phyloP scores from a whole-genome alignment of 139 green algal genomes.

The Picochlorum sp. region DNA sequence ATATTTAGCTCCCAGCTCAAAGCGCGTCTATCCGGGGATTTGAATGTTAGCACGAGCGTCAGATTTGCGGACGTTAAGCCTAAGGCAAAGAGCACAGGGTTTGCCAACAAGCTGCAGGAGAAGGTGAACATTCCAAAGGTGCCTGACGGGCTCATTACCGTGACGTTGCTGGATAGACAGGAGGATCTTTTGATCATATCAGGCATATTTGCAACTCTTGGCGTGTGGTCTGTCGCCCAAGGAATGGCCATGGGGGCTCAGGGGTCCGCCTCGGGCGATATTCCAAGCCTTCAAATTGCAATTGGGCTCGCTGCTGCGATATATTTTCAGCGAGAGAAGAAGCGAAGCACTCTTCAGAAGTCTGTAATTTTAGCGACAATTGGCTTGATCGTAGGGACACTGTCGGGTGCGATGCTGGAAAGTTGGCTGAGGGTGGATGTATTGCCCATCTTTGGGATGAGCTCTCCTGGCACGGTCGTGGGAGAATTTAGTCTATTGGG shows the following conservation, averaged over 20 bases:
- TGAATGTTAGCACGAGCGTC: conserved; percentile 2
- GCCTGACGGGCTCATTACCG: too few relatives aligned
- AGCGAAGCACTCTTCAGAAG: conserved; percentile 48
- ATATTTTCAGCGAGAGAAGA: conserved; percentile 71
- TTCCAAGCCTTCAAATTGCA: conserved; percentile 67
- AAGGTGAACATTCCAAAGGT: background rate
- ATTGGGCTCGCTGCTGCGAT: conserved; percentile 54
- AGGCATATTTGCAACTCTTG: conserved; percentile 41
- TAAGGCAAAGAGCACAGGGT: background rate
- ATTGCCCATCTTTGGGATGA: conserved; percentile 64
- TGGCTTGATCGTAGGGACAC: conserved; percentile 49
- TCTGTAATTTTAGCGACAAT: conserved; percentile 38
- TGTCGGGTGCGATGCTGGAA: conserved; percentile 61
- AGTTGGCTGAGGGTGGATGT: conserved; percentile 80
- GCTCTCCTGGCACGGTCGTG: conserved; percentile 60
- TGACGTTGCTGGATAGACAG: too few relatives aligned
- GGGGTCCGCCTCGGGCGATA: conserved; percentile 31
- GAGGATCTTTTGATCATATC: conserved; percentile 11
- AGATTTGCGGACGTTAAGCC: conserved; percentile 2
- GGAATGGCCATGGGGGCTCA: conserved; percentile 33
- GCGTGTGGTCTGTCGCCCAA: conserved; percentile 28
- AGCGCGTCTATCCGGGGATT: conserved; percentile 3
- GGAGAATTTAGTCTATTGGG: conserved; percentile 39
- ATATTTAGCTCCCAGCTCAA: conserved; percentile 24
- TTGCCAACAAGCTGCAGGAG: background rate